Evolutionary conservation across 1,139 yeast species (phyloP), one percentile per base, ranked within the genome.

Genomic region (Casaregolazyma lundiana): DNA sequence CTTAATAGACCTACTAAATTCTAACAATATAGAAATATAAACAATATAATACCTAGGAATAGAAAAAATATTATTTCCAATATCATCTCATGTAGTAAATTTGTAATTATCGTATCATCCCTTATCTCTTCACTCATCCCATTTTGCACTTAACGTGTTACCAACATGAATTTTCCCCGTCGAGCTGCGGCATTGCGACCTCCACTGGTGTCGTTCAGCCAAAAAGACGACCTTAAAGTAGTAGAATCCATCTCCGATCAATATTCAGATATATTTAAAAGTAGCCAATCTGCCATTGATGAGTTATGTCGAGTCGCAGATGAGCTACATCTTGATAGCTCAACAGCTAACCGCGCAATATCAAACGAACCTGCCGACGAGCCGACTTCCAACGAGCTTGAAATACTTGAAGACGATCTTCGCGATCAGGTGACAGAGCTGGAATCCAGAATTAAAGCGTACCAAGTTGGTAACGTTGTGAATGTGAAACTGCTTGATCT

Each of bases 171-270:
- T 26, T 24, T 20, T 20, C 37, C 35, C 35, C 38, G 39, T 16
- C 22, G 40, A 40, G 43, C 44, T 26, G 44, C 43, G 9, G 48
- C 41, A 11, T 29, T 37, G 13, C 16, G 47, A n/a, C 47, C 46
- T n/a, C 47, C 47, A 30, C 22, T 44, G 4, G 32, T 36, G 15
- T 45, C 48, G 15, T 41, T 45, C 18, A 41, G 45, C 11, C 41
- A 57, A 45, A 43, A 52, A 6, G 65, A 63, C 26, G 69, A 65
- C 41, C 45, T 64, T 19, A 52, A 54, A 22, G 58, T 60, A 13
- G 56, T 65, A 37, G 46, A 53, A 13, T 38, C 50, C 2, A 55
- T 65, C 22, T 52, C 64, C 4, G 54, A 55, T 37, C 58, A 60
- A 38, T 55, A 64, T 18, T 35, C 58, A 3, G 37, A 35, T 1